These are phyloP conservation scores for Dactylella cylindrospora DNA, from an alignment of 2,329 filamentous ascomycete genomes.

Conservation along the genomic window DNA sequence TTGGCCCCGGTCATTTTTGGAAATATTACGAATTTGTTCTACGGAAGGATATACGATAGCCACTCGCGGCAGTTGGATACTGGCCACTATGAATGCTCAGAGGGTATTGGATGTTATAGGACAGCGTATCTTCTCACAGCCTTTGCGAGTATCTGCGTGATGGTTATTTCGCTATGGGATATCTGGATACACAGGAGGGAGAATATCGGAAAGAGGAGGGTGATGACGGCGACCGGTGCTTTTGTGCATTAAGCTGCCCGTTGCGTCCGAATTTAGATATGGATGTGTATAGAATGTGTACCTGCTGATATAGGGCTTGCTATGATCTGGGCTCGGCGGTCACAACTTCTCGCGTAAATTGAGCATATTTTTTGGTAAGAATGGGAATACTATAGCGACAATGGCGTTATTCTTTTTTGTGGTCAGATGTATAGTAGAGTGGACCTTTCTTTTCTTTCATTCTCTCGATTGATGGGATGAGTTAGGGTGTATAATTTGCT, in stretches of 20 bases:
- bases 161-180: slow-evolving; percentile 37
- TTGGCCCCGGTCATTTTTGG: slow-evolving; percentile 82
- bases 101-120: slow-evolving; percentile 28
- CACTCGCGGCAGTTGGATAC: slow-evolving; percentile 60
- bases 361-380: no score
- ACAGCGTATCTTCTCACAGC: slow-evolving; percentile 29
- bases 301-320: no score
- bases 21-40: slow-evolving; percentile 90
- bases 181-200: slow-evolving; percentile 22
- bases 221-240: slow-evolving; percentile 34
- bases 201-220: slow-evolving; percentile 29
- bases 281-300: no score
- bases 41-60: slow-evolving; percentile 73
- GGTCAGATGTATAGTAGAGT: no score
- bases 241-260: slow-evolving; percentile 41
- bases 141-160: slow-evolving; percentile 25
- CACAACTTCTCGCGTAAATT: no score
- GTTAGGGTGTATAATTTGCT: no score
- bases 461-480: no score
- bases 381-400: no score
- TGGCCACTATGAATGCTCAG: slow-evolving; percentile 24
- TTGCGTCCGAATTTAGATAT: no score
- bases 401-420: no score
- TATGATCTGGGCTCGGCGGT: no score
- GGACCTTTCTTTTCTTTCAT: no score